Base-by-base conservation (phyloP, 768 basidiomycete species). In the Tulasnella sp. region DNA sequence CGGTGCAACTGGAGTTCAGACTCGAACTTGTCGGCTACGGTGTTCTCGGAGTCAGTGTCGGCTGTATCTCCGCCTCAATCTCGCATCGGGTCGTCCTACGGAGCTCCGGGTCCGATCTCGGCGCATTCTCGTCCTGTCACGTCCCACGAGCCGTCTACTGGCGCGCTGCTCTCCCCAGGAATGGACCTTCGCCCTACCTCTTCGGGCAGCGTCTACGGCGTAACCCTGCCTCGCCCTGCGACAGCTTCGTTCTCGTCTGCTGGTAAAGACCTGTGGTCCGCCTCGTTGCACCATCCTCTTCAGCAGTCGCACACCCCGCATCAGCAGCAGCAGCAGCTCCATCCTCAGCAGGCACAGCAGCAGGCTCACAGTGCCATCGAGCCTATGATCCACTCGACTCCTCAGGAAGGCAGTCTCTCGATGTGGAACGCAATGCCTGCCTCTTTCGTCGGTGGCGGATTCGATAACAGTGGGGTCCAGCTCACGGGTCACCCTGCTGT, bases 401-500 rank as follows among this genome's bases (percentile, higher is more conserved):
- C 34, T 69, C 64, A 69, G 28, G 64, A 69, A 69, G 64, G 64
- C 16, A 69, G 64, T 34, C 64, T 69, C 11, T 69, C 64, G 31
- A 69, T 69, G 64, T 69, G 64, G 64, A 69, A 69, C 18, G 64
- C 64, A 6, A 69, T 69, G 64, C 64, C 64, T 20, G 18, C 64
- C 18, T 28, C 31, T 11, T 69, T 69, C 31, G 31, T 69, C 34
- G 64, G 64, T 37, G 64, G 64, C 64, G 64, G 64, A 37, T 69
- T 37, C 64, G 64, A 69, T 16, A 69, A 37, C 64, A 20, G 28
- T 69, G 64, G 18, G 31, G 34, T 37, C 31, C 64, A 28, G 28
- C 64, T 69, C 64, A 69, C 64, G 64, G 34, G 64, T 69, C 64
- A 54, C n/a, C n/a, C 54, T 54, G 54, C 4, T 54, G 54, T 69